Conservation (phyloP, 148 eudicot species). For the Dianthus caryophyllus region DNA sequence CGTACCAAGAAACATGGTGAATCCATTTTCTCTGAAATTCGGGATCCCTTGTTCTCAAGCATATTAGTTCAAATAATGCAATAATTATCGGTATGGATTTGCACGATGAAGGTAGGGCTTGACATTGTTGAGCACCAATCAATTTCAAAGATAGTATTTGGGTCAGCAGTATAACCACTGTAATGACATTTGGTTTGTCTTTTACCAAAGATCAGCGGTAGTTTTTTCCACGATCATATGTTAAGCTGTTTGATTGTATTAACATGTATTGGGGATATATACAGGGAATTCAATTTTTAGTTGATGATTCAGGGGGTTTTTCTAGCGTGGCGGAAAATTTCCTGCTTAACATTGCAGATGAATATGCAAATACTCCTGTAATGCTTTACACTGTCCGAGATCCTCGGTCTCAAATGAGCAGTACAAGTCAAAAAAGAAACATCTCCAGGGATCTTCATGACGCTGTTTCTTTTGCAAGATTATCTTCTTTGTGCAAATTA, state of each 20-base stretch:
- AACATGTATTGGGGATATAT: constrained; percentile 17
- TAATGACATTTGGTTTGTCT: background rate
- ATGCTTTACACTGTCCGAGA: constrained; percentile 61
- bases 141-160: background rate
- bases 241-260: constrained; percentile 9
- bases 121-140: background rate
- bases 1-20: background rate
- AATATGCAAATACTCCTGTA: constrained; percentile 71
- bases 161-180: background rate
- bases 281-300: constrained; percentile 85
- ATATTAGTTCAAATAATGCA: background rate
- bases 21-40: background rate
- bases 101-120: background rate
- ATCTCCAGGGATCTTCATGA: constrained; percentile 65
- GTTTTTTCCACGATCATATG: background rate
- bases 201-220: background rate
- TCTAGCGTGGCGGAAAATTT: constrained; percentile 78
- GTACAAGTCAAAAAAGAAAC: constrained; percentile 39
- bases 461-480: constrained; percentile 72
- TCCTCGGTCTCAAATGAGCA: constrained; percentile 41
- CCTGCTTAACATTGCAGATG: constrained; percentile 77
- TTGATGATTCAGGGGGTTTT: constrained; percentile 91
- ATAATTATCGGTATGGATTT: background rate
- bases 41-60: background rate
- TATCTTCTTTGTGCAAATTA: constrained; percentile 68